These are phyloP conservation scores for Acanthamoeba royreba DNA, from an alignment of 208 protist genomes.

Conservation along the genomic window DNA sequence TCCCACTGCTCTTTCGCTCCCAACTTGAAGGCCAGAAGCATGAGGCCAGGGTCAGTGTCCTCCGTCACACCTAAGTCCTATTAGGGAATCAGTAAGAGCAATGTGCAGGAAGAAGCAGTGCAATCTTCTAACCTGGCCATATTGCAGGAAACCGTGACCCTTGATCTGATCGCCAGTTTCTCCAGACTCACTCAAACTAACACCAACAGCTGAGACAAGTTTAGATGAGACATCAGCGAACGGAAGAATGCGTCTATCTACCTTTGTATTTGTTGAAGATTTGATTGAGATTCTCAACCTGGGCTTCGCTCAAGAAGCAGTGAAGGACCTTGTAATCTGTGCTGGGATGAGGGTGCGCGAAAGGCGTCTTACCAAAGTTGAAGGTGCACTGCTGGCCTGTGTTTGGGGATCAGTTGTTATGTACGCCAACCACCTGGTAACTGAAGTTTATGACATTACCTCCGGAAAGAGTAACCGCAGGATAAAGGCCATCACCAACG, in stretches of 20 bases:
- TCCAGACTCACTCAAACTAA: neutral
- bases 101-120: neutral
- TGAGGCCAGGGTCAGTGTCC: neutral
- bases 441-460: neutral
- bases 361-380: neutral
- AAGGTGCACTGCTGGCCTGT: neutral
- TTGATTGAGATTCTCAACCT: neutral
- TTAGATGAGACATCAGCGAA: neutral
- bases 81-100: neutral
- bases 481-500: neutral
- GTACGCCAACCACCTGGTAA: too few species aligned
- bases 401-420: too few species aligned
- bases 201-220: neutral
- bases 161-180: conserved; percentile 4
- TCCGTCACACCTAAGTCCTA: neutral
- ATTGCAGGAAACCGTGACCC: neutral
- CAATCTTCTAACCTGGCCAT: neutral
- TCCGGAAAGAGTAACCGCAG: neutral
- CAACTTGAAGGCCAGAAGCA: neutral
- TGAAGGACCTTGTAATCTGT: neutral
- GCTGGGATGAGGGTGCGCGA: neutral
- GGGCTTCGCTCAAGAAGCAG: neutral
- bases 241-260: neutral
- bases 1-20: neutral
- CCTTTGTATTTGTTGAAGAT: conserved; percentile 39